A percentile compares a stretch with the other conserved stretches of the same genome.
phyloP scores from a whole-genome alignment of 352 stramenopile species.

The Globisporangium nunn region DNA sequence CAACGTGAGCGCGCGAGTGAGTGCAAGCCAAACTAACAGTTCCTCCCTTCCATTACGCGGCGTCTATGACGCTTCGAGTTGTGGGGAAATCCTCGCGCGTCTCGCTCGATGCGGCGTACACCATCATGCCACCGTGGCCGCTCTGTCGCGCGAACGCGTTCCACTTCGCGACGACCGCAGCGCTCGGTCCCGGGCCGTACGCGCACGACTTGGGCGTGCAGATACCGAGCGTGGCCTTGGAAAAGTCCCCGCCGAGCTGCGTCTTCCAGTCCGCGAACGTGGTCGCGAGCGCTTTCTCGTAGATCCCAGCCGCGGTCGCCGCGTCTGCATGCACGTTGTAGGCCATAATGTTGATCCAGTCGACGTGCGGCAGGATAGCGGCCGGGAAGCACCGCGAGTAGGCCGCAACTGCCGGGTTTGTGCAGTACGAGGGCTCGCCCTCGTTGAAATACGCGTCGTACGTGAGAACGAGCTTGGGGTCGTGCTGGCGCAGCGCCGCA shows the following conservation, averaged over 20 bases:
- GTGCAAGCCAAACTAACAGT: background rate
- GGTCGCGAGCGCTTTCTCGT: constrained; percentile 37
- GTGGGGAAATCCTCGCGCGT: constrained; percentile 35
- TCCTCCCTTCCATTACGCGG: background rate
- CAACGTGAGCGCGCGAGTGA: too few species aligned
- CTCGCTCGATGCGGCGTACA: constrained; percentile 62
- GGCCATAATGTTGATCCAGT: constrained; percentile 83
- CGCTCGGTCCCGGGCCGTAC: constrained; percentile 59
- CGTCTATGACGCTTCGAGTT: constrained; percentile 35
- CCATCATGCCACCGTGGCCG: constrained; percentile 58
- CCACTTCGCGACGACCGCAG: constrained; percentile 44
- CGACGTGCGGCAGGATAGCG: constrained; percentile 38
- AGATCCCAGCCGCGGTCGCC: constrained; percentile 32
- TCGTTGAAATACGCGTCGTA: constrained; percentile 74
- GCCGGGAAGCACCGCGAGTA: constrained; percentile 64
- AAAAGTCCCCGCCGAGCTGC: constrained; percentile 39
- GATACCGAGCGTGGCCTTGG: constrained; percentile 45
- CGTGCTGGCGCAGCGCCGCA: constrained; percentile 24
- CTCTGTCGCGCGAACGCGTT: constrained; percentile 26
- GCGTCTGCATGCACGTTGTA: constrained; percentile 66
- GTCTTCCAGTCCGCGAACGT: constrained; percentile 50
- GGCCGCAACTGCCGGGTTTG: constrained; percentile 15
- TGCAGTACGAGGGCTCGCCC: constrained; percentile 22
- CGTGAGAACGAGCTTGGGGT: constrained; percentile 37
- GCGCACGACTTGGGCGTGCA: constrained; percentile 45